These are phyloP conservation scores for Calonectria pteridis DNA, from an alignment of 2,329 filamentous ascomycete species.

Conservation along the genomic window DNA sequence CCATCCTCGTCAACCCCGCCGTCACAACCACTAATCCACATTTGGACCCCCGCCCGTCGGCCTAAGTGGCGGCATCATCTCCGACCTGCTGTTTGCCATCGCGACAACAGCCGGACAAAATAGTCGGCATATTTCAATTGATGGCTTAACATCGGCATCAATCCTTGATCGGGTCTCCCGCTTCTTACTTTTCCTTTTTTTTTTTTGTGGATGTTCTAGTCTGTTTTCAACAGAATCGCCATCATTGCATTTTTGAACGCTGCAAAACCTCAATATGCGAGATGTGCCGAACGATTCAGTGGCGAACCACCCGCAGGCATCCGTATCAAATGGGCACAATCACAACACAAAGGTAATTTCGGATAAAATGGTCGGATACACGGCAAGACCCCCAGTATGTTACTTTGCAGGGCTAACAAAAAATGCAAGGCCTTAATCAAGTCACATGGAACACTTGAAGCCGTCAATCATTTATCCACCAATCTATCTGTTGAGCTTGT, in stretches of 20 bases:
- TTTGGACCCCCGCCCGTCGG: not conserved
- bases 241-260: too few species aligned
- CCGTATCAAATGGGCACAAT: not conserved
- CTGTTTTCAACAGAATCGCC: not conserved
- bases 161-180: not conserved
- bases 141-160: not conserved
- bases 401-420: not conserved
- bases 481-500: not conserved
- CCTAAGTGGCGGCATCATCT: not conserved
- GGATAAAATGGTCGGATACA: not conserved
- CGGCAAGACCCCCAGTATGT: too few species aligned
- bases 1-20: not conserved
- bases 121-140: not conserved
- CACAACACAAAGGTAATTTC: not conserved
- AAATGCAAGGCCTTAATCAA: not conserved
- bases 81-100: not conserved
- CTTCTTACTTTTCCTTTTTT: not conserved
- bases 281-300: not conserved
- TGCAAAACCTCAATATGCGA: not conserved
- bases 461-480: not conserved
- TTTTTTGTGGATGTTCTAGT: not conserved
- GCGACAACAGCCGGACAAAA: not conserved
- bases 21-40: not conserved
- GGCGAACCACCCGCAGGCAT: not conserved
- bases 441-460: not conserved